A percentile compares a stretch with the other conserved stretches of the same genome.
Evolutionary conservation across 2,329 filamentous ascomycete genomes (phyloP).

Genomic region (Dactylella cylindrospora): DNA sequence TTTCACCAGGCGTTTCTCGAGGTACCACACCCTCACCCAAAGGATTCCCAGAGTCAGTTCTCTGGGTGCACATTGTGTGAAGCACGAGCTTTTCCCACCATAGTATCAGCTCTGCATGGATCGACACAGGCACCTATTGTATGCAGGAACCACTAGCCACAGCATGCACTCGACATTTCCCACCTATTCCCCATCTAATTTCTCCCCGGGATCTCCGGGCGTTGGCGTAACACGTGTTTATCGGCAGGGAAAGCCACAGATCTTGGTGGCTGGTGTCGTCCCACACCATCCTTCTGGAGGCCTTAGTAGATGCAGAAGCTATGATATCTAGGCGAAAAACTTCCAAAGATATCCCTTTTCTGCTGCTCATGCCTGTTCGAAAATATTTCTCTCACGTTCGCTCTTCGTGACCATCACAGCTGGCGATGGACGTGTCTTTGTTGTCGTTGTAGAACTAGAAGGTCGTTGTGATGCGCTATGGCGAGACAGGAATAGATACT

Average conservation of each 20-base stretch:
- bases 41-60: no score
- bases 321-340: conserved; percentile 24
- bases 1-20: conserved; percentile 27
- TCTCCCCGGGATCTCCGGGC: conserved; percentile 27
- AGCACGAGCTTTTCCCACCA: conserved; percentile 12
- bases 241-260: conserved; percentile 19
- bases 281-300: not conserved
- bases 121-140: conserved; percentile 4
- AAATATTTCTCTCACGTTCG: conserved; percentile 20
- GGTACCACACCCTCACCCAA: conserved; percentile 24
- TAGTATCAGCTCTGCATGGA: conserved; percentile 37
- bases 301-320: conserved; percentile 6
- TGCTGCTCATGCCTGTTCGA: not conserved
- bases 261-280: conserved; percentile 1
- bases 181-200: conserved; percentile 9
- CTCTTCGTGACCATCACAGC: conserved; percentile 20
- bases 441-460: no score
- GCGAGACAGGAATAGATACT: no score
- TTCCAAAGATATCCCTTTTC: conserved; percentile 2
- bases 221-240: conserved; percentile 5
- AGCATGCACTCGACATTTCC: no score
- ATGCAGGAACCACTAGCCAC: no score
- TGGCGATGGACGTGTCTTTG: conserved; percentile 22
- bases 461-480: no score
- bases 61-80: conserved; percentile 1